Conservation (phyloP, 2,329 filamentous ascomycete genomes). For the Xylariaceae sp. region DNA sequence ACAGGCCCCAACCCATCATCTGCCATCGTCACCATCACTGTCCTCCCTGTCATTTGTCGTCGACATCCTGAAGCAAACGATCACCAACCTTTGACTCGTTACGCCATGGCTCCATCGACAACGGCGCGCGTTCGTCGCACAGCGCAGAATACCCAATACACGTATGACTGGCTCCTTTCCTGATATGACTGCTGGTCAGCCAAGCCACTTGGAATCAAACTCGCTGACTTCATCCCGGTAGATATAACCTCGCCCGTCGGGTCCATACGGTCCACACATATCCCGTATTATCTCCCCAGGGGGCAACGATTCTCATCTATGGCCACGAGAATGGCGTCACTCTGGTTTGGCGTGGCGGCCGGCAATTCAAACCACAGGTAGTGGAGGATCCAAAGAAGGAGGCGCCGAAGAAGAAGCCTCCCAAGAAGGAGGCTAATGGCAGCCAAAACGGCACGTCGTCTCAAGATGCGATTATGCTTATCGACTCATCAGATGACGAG, state of each 20-base stretch:
- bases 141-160: constrained; percentile 34
- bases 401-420: constrained; percentile 6
- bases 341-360: constrained; percentile 57
- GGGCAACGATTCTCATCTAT: constrained; percentile 57
- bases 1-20: background rate
- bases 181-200: background rate
- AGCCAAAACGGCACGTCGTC: constrained; percentile 46
- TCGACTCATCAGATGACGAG: constrained; percentile 57
- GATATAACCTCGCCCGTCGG: constrained; percentile 54
- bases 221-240: constrained; percentile 28
- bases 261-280: constrained; percentile 57
- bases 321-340: constrained; percentile 59
- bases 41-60: background rate
- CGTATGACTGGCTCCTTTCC: constrained; percentile 25
- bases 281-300: constrained; percentile 56
- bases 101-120: constrained; percentile 26
- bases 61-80: background rate
- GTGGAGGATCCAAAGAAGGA: constrained; percentile 31
- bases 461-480: constrained; percentile 54
- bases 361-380: constrained; percentile 45
- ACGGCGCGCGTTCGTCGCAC: constrained; percentile 34
- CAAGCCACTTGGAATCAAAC: background rate
- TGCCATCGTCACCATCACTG: background rate
- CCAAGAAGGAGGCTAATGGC: constrained; percentile 29
- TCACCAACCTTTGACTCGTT: background rate